Evolutionary conservation across 2,329 filamentous ascomycete species (phyloP), one percentile per base, ranked within the genome.

Genomic region (Ophiostoma fasciatum): DNA sequence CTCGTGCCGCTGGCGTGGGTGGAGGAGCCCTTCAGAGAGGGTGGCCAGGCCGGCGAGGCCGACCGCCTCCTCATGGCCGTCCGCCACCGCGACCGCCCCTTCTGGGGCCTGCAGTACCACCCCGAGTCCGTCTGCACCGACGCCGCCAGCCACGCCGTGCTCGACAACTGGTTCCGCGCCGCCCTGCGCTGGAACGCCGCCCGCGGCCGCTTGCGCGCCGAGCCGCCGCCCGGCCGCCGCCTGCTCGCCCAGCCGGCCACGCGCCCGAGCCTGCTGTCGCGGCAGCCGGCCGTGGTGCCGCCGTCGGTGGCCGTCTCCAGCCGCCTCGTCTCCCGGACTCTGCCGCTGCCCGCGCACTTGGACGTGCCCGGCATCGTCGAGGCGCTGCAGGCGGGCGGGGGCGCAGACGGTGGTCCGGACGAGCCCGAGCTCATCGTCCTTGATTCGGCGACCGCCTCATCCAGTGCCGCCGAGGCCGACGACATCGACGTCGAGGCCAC

Each of bases 101-200:
- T 88, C 44, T 92, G 81, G 77, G 87, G 81, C 0, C 65, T 94
- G 14, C 87, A 94, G 51, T 94, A 90, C 48, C 85, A 94, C 50
- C 85, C 85, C 0, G 85, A 94, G 54, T 93, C 83, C 0, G 71
- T 84, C 12, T 93, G 84, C 53, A 92, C 85, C 4, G 80, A 82
- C 27, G 58, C 63, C 4, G 67, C 69, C 41, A 77, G 80, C 2
- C 69, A 66, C 15, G 58, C 61, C 12, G 63, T 93, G 19, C 63
- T 93, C 25, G 56, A 56, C 34, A 83, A 82, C 48, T 94, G 85
- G 83, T 90, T 85, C 66, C 51, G 54, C 5, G 63, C 73, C 49
- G 75, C 76, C 1, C 57, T 64, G 37, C 52, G 55, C 28, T 85
- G 79, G 72, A 80, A 77, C 33, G 48, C 57, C 22, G 39, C 40